phyloP scores from a whole-genome alignment of 1,139 yeast species.

The Debaryomycetaceae sp. region DNA sequence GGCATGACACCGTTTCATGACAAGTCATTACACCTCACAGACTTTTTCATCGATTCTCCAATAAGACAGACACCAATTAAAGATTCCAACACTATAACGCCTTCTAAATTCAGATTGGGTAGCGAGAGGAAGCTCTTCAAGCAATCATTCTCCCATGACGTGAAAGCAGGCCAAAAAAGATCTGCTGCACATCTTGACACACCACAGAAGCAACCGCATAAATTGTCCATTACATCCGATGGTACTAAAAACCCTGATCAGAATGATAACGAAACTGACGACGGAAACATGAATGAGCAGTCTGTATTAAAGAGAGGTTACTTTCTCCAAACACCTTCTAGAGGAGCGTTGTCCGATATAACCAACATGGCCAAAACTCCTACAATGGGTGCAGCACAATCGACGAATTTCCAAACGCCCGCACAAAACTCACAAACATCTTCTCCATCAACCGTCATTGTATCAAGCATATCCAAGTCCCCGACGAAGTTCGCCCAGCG shows the following conservation, averaged over 20 bases:
- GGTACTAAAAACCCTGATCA: slow-evolving; percentile 12
- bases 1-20: slow-evolving; percentile 45
- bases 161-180: slow-evolving; percentile 30
- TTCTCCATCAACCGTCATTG: slow-evolving; percentile 33
- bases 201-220: slow-evolving; percentile 40
- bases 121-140: slow-evolving; percentile 17
- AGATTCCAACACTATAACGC: slow-evolving; percentile 42
- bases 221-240: slow-evolving; percentile 23
- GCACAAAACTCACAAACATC: slow-evolving; percentile 20
- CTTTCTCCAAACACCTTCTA: slow-evolving; percentile 31
- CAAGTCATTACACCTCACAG: slow-evolving; percentile 39
- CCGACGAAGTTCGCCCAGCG: slow-evolving; percentile 4
- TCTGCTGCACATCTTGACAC: slow-evolving; percentile 38
- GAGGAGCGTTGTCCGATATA: slow-evolving; percentile 23
- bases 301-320: slow-evolving; percentile 7
- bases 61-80: slow-evolving; percentile 31
- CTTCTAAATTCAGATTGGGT: slow-evolving; percentile 35
- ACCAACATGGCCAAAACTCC: slow-evolving; percentile 19
- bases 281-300: slow-evolving; percentile 5
- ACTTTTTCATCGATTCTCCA: slow-evolving; percentile 47
- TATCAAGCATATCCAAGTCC: slow-evolving; percentile 20
- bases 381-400: slow-evolving; percentile 3
- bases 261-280: slow-evolving; percentile 15
- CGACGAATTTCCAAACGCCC: slow-evolving; percentile 20
- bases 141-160: slow-evolving; percentile 18